Conservation (phyloP, 2,329 filamentous ascomycete genomes). For the Venturia asperata region DNA sequence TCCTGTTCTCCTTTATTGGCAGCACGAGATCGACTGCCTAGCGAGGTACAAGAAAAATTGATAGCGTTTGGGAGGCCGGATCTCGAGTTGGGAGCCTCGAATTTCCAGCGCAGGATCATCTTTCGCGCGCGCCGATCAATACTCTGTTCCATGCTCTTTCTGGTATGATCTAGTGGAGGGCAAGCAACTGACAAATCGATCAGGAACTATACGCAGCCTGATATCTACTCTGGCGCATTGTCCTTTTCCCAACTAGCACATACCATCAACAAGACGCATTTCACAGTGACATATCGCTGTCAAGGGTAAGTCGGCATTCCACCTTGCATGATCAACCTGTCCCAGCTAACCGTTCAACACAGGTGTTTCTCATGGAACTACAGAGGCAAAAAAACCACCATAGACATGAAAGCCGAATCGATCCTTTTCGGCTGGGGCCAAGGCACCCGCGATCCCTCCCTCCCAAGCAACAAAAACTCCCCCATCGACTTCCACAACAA, state of each 20-base stretch:
- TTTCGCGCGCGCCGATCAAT: neutral
- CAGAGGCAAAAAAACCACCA: slow-evolving; percentile 38
- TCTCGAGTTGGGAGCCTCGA: neutral
- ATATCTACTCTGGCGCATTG: slow-evolving; percentile 54
- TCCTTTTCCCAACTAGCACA: slow-evolving; percentile 55
- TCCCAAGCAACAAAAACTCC: slow-evolving; percentile 5
- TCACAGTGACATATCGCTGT: slow-evolving; percentile 59
- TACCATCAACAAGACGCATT: slow-evolving; percentile 51
- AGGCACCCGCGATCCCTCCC: slow-evolving; percentile 8
- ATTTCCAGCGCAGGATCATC: neutral
- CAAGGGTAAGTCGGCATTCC: slow-evolving; percentile 31
- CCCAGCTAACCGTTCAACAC: neutral
- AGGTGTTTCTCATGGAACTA: slow-evolving; percentile 50
- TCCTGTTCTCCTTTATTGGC: neutral
- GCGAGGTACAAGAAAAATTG: neutral
- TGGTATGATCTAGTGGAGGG: neutral
- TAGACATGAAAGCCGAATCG: slow-evolving; percentile 39
- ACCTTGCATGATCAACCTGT: neutral
- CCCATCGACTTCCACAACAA: slow-evolving; percentile 19
- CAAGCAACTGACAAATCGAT: slow-evolving; percentile 18
- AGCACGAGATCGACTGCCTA: neutral
- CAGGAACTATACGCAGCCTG: slow-evolving; percentile 52
- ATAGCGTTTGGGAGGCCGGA: neutral
- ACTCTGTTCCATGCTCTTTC: neutral
- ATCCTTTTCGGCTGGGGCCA: slow-evolving; percentile 48